Evolutionary conservation across 1,284 basidiomycete species (phyloP), one percentile per base, ranked within the genome.

Genomic region (Tylopilus sp.): DNA sequence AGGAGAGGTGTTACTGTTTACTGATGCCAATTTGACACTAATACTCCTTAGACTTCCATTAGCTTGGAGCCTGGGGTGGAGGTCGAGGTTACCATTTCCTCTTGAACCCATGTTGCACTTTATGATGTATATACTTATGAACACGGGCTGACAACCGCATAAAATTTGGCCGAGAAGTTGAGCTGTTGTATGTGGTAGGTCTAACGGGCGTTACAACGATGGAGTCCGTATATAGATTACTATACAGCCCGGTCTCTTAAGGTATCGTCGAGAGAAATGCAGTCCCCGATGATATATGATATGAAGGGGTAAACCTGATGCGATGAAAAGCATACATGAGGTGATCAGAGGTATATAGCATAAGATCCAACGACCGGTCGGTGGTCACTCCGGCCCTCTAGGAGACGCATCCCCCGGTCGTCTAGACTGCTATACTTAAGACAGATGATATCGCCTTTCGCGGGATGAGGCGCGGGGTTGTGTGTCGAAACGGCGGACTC

Each of bases 51-150:
- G 93, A 98, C 96, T 57, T 94, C 90, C 71, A 97, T 98, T 78
- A 93, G 90, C 73, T 84, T 99, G 76, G 96, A 98, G 78, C 92
- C 95, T 60, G 96, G 96, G 76, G 96, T 99, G 59, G 96, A 99
- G 77, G 96, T 98, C 68, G 96, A 99, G 77, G 96, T 99, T 61
- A 97, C 95, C 68, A 97, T 98, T 74, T 94, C 93, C 56, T 79
- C 73, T 52, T 78, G 63, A 52, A 47, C 15, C n/a, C 29, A 15
- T 12, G 10, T 9, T 30, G 11, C 46, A 41, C 38, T 40, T 33
- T 52, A 49, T 26, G 29, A 38, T 45, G 12, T 26, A 37, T 50
- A 36, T 38, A 26, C 23, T 23, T 30, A 38, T 46, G 26, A 48
- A 8, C 42, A 46, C 35, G 48, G 15, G 23, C 45, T 35, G 26